phyloP scores from a whole-genome alignment of 2,329 filamentous ascomycete genomes.

The Niveomyces coronatus region DNA sequence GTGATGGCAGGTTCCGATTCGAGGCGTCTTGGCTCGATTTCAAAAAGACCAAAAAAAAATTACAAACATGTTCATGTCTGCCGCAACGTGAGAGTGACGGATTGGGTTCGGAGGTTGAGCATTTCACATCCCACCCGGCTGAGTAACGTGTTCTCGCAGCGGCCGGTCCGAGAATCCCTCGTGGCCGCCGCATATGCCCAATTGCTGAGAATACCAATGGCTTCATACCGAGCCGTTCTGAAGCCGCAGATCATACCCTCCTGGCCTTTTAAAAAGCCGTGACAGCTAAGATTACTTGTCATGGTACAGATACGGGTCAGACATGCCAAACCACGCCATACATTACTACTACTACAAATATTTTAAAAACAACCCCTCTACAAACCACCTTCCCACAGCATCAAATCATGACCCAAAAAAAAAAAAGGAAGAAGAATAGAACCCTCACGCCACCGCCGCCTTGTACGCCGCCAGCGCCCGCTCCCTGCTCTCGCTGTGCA shows the following conservation, averaged over 20 bases:
- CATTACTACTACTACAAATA: too few relatives aligned
- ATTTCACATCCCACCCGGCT: slow-evolving; percentile 33
- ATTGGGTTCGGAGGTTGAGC: slow-evolving; percentile 16
- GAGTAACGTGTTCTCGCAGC: slow-evolving; percentile 45
- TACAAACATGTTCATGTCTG: slow-evolving; percentile 16
- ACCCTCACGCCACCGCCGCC: slow-evolving; percentile 19
- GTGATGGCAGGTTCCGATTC: slow-evolving; percentile 34
- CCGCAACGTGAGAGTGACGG: slow-evolving; percentile 14
- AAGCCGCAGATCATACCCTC: slow-evolving; percentile 47
- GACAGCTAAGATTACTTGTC: slow-evolving; percentile 40
- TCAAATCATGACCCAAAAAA: too few relatives aligned
- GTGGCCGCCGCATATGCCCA: slow-evolving; percentile 25
- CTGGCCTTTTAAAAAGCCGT: slow-evolving; percentile 52
- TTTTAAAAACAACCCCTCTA: too few relatives aligned
- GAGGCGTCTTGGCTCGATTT: slow-evolving; percentile 37
- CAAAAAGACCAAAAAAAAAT: slow-evolving; percentile 27
- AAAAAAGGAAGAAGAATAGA: too few relatives aligned
- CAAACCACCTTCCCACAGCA: too few relatives aligned
- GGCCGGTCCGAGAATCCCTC: slow-evolving; percentile 18
- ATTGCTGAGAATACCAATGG: slow-evolving; percentile 41
- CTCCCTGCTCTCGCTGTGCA: slow-evolving; percentile 60
- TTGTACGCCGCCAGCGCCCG: slow-evolving; percentile 63
- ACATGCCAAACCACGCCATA: too few relatives aligned
- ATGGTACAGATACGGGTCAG: slow-evolving; percentile 58
- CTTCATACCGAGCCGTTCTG: too few relatives aligned